Conservation (phyloP, 257 asterid genomes). For the Solanum dulcamara region DNA sequence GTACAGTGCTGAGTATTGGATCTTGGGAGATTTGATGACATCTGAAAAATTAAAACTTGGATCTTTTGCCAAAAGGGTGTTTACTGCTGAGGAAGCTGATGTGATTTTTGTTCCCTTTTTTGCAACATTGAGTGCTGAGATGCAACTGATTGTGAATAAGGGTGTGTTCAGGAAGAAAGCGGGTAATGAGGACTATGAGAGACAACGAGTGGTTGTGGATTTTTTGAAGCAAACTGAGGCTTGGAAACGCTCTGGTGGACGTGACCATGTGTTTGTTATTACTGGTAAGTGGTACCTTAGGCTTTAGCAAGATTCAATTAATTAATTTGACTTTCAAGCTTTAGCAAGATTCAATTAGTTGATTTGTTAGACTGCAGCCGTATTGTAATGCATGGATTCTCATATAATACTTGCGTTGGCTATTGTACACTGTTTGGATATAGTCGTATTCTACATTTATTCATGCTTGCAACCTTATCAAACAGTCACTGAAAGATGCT, state of each 20-base stretch:
- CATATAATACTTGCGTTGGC: background rate
- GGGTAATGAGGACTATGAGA: constrained; percentile 73
- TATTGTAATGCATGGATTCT: background rate
- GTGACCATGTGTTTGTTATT: constrained; percentile 86
- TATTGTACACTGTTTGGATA: background rate
- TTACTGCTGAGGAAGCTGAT: constrained; percentile 48
- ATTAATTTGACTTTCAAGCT: background rate
- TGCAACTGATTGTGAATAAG: constrained; percentile 63
- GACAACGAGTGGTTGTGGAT: constrained; percentile 75
- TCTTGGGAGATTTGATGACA: constrained; percentile 69
- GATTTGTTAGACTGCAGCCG: background rate
- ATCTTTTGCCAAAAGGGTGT: constrained; percentile 67
- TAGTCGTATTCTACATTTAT: background rate
- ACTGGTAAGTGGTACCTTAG: constrained; percentile 40
- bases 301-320: background rate
- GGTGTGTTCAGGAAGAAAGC: constrained; percentile 80
- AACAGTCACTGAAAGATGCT: background rate
- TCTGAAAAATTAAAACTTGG: constrained; percentile 27
- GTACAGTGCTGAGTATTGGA: constrained; percentile 97
- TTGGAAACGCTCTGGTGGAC: constrained; percentile 86
- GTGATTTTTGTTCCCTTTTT: constrained; percentile 90
- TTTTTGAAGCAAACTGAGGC: constrained; percentile 55
- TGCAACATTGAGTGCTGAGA: constrained; percentile 83
- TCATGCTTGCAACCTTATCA: background rate
- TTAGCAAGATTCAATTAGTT: background rate